Evolutionary conservation across 345 rosid genomes (phyloP).

Genomic region (Hevea brasiliensis): DNA sequence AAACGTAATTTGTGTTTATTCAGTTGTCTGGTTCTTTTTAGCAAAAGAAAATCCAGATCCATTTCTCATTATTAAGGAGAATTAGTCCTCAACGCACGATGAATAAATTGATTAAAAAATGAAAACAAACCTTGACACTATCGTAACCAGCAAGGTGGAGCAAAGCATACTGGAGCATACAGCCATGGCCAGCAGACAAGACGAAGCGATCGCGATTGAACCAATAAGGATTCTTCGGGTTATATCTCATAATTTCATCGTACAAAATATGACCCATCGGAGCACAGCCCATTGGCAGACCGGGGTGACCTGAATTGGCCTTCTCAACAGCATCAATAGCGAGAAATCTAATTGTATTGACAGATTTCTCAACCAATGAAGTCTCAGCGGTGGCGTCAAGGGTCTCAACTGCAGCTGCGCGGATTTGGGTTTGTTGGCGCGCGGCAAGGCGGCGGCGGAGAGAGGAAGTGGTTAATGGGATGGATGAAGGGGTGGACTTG

Average conservation of each 20-base stretch:
- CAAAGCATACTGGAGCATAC: conserved; percentile 91
- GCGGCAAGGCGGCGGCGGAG: conserved; percentile 30
- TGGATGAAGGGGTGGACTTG: conserved; percentile 32
- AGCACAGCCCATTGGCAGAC: conserved; percentile 97
- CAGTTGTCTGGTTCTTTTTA: background rate
- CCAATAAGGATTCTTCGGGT: conserved; percentile 97
- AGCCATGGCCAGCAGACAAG: conserved; percentile 94
- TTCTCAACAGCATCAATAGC: conserved; percentile 94
- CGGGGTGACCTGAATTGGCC: conserved; percentile 97
- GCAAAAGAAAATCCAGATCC: background rate
- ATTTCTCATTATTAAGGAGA: background rate
- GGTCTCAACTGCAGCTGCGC: conserved; percentile 59
- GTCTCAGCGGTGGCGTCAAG: conserved; percentile 50
- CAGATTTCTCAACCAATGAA: conserved; percentile 68
- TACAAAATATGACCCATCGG: conserved; percentile 88
- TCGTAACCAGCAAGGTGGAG: conserved; percentile 98
- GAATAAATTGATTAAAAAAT: background rate
- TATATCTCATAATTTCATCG: conserved; percentile 88
- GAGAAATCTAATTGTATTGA: conserved; percentile 82
- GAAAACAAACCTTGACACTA: conserved; percentile 57
- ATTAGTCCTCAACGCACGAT: too few relatives aligned
- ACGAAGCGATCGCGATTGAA: conserved; percentile 96
- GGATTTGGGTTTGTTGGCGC: conserved; percentile 18
- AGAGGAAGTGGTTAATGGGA: conserved; percentile 19
- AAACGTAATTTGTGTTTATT: background rate